Conservation (phyloP, 805 yeast species). For the Candida fluviatilis region DNA sequence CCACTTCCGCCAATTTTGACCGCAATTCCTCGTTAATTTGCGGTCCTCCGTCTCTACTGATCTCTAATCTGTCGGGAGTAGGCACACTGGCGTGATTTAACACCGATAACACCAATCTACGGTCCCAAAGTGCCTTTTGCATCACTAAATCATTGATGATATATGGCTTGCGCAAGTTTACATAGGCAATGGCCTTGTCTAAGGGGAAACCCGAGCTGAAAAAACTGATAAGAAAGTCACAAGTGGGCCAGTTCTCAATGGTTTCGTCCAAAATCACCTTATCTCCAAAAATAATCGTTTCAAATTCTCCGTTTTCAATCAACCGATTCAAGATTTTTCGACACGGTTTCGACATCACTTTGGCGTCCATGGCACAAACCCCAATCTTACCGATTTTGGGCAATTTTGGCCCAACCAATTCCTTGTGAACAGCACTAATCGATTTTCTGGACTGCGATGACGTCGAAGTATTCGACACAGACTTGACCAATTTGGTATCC, state of each 20-base stretch:
- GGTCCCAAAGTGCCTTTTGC: conserved; percentile 97
- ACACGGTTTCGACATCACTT: conserved; percentile 94
- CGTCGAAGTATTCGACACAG: conserved; percentile 33
- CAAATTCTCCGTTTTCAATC: conserved; percentile 92
- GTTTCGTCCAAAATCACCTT: conserved; percentile 91
- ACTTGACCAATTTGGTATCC: conserved; percentile 24
- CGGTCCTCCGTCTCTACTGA: conserved; percentile 97
- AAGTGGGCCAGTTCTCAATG: conserved; percentile 98
- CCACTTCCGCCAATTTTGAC: conserved; percentile 42
- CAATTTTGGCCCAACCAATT: conserved; percentile 43
- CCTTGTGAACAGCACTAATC: conserved; percentile 28
- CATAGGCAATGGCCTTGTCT: conserved; percentile 91
- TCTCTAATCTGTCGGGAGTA: conserved; percentile 83
- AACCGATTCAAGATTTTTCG: conserved; percentile 82
- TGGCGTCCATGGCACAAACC: conserved; percentile 98
- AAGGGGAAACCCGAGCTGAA: conserved; percentile 96
- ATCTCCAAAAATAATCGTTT: conserved; percentile 94
- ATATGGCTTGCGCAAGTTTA: conserved; percentile 83
- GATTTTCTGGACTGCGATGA: conserved; percentile 22
- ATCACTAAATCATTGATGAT: conserved; percentile 82
- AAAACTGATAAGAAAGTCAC: conserved; percentile 90
- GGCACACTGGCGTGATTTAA: conserved; percentile 81
- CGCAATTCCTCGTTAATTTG: conserved; percentile 56
- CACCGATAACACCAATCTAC: conserved; percentile 78
- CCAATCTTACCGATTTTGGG: conserved; percentile 91